phyloP scores from a whole-genome alignment of 1,139 yeast genomes.

The Saccharomyces hybrid region DNA sequence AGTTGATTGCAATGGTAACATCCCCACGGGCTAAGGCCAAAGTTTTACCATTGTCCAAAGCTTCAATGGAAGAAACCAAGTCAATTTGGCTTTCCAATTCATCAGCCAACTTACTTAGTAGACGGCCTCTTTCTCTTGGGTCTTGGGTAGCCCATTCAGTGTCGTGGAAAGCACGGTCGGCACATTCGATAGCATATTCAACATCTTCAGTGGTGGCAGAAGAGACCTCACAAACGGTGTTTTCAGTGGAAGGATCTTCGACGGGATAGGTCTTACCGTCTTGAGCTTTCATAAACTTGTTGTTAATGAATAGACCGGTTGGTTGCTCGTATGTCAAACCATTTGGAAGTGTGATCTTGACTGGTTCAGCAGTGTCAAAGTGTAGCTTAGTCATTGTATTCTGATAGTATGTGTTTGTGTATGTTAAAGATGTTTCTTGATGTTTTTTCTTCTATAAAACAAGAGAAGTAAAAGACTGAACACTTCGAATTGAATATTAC shows the following conservation, averaged over 20 bases:
- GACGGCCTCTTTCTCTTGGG: constrained; percentile 39
- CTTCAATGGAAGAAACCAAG: constrained; percentile 47
- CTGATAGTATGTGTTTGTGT: background rate
- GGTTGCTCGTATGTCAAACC: constrained; percentile 58
- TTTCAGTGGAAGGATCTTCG: constrained; percentile 58
- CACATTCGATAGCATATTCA: constrained; percentile 55
- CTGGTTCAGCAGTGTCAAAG: constrained; percentile 15
- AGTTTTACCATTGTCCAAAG: constrained; percentile 58
- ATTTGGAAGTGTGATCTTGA: constrained; percentile 46
- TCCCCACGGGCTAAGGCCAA: constrained; percentile 43
- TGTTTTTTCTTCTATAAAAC: background rate
- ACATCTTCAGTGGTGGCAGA: constrained; percentile 53
- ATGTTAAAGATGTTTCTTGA: background rate
- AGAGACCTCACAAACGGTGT: constrained; percentile 48
- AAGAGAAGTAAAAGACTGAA: background rate
- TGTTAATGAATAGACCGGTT: constrained; percentile 74
- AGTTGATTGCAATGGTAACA: constrained; percentile 48
- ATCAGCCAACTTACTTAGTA: constrained; percentile 46
- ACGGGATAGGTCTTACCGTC: constrained; percentile 58
- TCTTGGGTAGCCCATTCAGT: constrained; percentile 36
- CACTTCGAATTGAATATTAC: background rate
- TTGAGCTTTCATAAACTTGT: constrained; percentile 60
- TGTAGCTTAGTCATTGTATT: background rate
- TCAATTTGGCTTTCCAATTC: constrained; percentile 44
- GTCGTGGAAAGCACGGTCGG: constrained; percentile 48